A percentile compares a stretch with the other conserved stretches of the same genome.
phyloP scores from a whole-genome alignment of 176 grass and related monocot species.

The Hordeum marinum region DNA sequence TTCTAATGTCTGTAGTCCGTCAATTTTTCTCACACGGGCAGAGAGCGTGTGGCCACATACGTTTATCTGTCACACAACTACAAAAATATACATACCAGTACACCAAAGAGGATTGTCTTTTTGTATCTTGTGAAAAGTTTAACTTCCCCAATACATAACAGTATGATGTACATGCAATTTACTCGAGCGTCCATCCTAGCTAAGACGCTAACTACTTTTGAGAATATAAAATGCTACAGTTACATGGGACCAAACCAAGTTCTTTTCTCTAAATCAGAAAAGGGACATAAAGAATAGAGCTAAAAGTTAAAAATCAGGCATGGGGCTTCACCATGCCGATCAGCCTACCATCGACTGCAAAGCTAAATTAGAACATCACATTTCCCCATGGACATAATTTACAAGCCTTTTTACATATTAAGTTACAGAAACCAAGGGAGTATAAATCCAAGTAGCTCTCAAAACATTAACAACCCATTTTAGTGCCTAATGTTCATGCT shows the following conservation, averaged over 20 bases:
- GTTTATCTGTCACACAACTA: neutral
- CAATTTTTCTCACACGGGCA: neutral
- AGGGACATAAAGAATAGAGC: neutral
- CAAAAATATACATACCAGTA: neutral
- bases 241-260: conserved; percentile 2
- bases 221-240: conserved; percentile 5
- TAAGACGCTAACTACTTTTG: neutral
- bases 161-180: neutral
- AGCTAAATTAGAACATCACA: conserved; percentile 22
- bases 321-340: conserved; percentile 10
- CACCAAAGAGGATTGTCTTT: neutral
- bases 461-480: neutral
- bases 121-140: neutral
- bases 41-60: neutral
- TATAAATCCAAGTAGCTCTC: conserved; percentile 21
- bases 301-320: neutral
- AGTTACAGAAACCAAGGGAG: conserved; percentile 20
- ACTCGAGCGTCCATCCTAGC: neutral
- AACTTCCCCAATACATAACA: neutral
- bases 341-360: conserved; percentile 14
- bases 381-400: conserved; percentile 38
- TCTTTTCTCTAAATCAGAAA: conserved; percentile 16
- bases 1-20: too few relatives aligned
- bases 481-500: conserved; percentile 63
- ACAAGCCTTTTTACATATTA: conserved; percentile 47